These are phyloP conservation scores for Boletus subparvulus DNA, from an alignment of 768 basidiomycete genomes.

Conservation along the genomic window DNA sequence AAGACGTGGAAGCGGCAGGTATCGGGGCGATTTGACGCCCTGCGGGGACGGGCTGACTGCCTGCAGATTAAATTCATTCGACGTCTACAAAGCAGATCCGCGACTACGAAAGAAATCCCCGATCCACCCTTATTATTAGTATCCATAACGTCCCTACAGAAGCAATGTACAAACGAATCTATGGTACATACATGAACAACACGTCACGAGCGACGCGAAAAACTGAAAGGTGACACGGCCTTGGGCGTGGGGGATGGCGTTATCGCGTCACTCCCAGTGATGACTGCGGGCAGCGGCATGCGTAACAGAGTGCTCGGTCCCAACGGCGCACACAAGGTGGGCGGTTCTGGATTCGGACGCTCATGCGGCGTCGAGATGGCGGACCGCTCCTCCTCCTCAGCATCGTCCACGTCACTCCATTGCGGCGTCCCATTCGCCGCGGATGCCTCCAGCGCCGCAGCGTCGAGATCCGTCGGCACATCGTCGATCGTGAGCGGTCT, in stretches of 20 bases:
- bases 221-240: slow-evolving; percentile 12
- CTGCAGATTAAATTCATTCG: too few relatives aligned
- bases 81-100: too few relatives aligned
- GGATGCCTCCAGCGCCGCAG: background rate
- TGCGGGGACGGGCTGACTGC: too few relatives aligned
- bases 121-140: background rate
- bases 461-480: background rate
- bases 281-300: slow-evolving; percentile 34
- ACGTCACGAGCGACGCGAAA: slow-evolving; percentile 10
- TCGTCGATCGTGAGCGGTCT: slow-evolving; percentile 19
- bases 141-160: background rate
- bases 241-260: slow-evolving; percentile 46
- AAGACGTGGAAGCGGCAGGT: too few relatives aligned
- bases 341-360: slow-evolving; percentile 60
- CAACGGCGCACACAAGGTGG: slow-evolving; percentile 44
- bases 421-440: background rate
- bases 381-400: slow-evolving; percentile 30
- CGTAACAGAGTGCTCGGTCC: background rate
- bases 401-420: background rate
- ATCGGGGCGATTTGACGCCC: too few relatives aligned
- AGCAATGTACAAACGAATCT: background rate
- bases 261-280: slow-evolving; percentile 43
- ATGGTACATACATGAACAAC: too few relatives aligned
- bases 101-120: too few relatives aligned
- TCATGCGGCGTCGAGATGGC: slow-evolving; percentile 44